Evolutionary conservation across 140 eudicot genomes (phyloP).

Genomic region (Oenanthe javanica): DNA sequence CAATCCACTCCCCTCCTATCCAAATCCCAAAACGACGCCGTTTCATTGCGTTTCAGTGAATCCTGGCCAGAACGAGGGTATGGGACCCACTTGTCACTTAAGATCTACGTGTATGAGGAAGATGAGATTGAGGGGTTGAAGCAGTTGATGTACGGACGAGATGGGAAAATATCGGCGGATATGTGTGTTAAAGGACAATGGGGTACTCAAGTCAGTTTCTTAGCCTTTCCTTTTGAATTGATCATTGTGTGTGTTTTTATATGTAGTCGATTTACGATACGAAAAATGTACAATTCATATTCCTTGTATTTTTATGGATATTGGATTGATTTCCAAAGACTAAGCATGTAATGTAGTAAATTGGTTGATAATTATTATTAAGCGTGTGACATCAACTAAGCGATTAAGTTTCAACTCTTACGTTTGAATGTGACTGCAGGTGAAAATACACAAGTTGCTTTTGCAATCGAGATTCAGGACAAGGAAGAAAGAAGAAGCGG

Average conservation of each 20-base stretch:
- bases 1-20: constrained; percentile 15
- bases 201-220: constrained; percentile 70
- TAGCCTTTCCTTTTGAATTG: no score
- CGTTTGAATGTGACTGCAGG: constrained; percentile 41
- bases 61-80: constrained; percentile 44
- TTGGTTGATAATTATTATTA: background rate
- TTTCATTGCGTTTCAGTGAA: constrained; percentile 19
- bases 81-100: constrained; percentile 43
- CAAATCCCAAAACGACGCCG: constrained; percentile 15
- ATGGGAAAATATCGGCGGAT: constrained; percentile 46
- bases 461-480: constrained; percentile 79
- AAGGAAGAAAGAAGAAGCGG: constrained; percentile 65
- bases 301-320: background rate
- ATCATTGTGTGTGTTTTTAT: no score
- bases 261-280: no score
- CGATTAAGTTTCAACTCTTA: background rate
- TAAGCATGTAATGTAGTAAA: background rate
- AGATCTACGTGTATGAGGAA: constrained; percentile 87
- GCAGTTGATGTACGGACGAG: constrained; percentile 59
- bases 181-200: constrained; percentile 77
- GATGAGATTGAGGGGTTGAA: constrained; percentile 65
- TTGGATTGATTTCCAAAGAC: background rate
- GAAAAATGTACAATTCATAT: no score
- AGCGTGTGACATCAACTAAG: background rate
- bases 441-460: constrained; percentile 80